Percentiles rank a stretch among this genome's conserved stretches.
phyloP scores from a whole-genome alignment of 2,329 filamentous ascomycete genomes.

The Phyllosticta capitalensis region DNA sequence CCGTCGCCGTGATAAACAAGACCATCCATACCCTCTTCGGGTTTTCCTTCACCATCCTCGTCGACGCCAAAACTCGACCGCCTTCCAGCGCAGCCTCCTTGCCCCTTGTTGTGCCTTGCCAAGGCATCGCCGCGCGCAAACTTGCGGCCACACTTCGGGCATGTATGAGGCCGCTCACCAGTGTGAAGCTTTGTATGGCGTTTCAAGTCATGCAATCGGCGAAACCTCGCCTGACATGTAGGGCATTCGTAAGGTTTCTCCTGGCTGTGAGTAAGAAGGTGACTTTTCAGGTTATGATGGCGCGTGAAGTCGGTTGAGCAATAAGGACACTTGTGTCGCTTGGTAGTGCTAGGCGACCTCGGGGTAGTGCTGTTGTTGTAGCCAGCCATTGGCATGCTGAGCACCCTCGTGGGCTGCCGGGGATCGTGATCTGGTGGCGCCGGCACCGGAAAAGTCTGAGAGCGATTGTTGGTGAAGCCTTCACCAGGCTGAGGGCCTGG shows the following conservation, averaged over 20 bases:
- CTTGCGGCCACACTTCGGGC: conserved; percentile 85
- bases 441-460: conserved; percentile 57
- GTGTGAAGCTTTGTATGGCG: conserved; percentile 94
- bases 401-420: conserved; percentile 45
- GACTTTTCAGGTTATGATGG: conserved; percentile 95
- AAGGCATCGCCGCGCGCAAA: conserved; percentile 94
- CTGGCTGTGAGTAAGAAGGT: conserved; percentile 93
- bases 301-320: conserved; percentile 95
- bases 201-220: conserved; percentile 88
- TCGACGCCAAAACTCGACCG: conserved; percentile 77
- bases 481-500: conserved; percentile 19
- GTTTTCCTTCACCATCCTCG: conserved; percentile 50
- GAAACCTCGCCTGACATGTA: conserved; percentile 86
- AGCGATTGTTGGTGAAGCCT: conserved; percentile 37
- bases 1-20: conserved; percentile 44
- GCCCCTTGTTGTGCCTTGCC: conserved; percentile 89
- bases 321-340: conserved; percentile 94
- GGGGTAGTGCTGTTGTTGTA: conserved; percentile 47
- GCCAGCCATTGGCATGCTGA: conserved; percentile 49
- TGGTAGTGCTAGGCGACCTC: conserved; percentile 59
- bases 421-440: conserved; percentile 37
- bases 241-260: conserved; percentile 95
- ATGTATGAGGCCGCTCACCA: conserved; percentile 89
- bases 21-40: conserved; percentile 54
- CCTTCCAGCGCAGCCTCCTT: conserved; percentile 87